These are phyloP conservation scores for Fusarium multiceps DNA, from an alignment of 2,329 filamentous ascomycete species.

Conservation along the genomic window DNA sequence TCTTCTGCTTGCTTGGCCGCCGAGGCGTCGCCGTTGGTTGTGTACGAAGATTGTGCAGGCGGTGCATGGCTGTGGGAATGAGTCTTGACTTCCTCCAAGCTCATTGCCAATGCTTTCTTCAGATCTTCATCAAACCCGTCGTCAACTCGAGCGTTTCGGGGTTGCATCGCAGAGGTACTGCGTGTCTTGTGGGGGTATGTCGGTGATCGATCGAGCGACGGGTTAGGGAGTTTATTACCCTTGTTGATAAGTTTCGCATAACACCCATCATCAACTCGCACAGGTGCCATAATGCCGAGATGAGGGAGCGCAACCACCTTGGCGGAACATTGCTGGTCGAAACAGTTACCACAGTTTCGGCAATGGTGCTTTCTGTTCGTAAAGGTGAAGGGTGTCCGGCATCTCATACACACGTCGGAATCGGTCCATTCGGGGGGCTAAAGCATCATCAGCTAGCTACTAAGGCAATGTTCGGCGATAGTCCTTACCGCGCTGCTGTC, in stretches of 20 bases:
- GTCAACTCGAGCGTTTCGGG: constrained; percentile 86
- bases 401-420: constrained; percentile 98
- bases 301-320: constrained; percentile 91
- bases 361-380: constrained; percentile 99
- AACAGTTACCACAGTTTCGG: constrained; percentile 96
- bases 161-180: constrained; percentile 80
- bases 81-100: constrained; percentile 88
- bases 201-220: constrained; percentile 62
- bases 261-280: constrained; percentile 96
- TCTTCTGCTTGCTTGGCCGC: constrained; percentile 72
- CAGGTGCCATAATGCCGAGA: constrained; percentile 88
- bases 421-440: constrained; percentile 97
- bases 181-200: constrained; percentile 71
- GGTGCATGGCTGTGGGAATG: constrained; percentile 79
- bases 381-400: constrained; percentile 93
- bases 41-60: constrained; percentile 57
- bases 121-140: constrained; percentile 95
- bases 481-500: constrained; percentile 89
- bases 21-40: constrained; percentile 51
- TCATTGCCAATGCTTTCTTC: constrained; percentile 95
- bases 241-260: constrained; percentile 89
- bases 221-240: constrained; percentile 52
- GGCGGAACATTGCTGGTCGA: constrained; percentile 93
- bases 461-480: background rate
- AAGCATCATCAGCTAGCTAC: constrained; percentile 14